phyloP scores from a whole-genome alignment of 345 rosid genomes.

The Eutrema japonicum region DNA sequence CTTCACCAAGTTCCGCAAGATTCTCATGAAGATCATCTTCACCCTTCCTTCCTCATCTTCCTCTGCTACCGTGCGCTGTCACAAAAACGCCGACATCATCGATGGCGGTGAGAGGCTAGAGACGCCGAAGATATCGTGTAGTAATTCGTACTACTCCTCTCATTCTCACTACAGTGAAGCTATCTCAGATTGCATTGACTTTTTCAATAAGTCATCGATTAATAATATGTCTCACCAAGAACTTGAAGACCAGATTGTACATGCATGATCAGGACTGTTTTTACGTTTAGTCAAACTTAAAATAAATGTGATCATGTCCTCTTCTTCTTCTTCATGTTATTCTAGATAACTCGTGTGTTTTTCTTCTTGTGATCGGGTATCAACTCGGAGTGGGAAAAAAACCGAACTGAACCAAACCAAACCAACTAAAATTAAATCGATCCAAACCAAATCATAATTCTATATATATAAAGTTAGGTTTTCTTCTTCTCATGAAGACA shows the following conservation, averaged over 20 bases:
- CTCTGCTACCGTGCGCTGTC: slow-evolving; percentile 26
- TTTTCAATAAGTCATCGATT: slow-evolving; percentile 71
- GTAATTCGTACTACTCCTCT: slow-evolving; percentile 78
- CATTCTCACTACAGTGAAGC: slow-evolving; percentile 82
- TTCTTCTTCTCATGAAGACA: too few relatives aligned
- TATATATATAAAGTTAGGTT: too few relatives aligned
- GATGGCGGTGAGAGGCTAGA: slow-evolving; percentile 54
- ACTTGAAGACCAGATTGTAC: slow-evolving; percentile 8
- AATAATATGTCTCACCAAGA: slow-evolving; percentile 33
- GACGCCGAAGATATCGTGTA: slow-evolving; percentile 85
- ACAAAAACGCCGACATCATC: neutral
- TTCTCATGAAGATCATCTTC: slow-evolving; percentile 62
- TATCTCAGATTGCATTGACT: slow-evolving; percentile 90
- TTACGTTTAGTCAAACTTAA: too few relatives aligned
- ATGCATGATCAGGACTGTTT: too few relatives aligned
- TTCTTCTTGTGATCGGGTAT: too few relatives aligned
- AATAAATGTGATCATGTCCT: too few relatives aligned
- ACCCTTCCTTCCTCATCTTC: slow-evolving; percentile 49
- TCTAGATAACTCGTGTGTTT: too few relatives aligned
- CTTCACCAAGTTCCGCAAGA: slow-evolving; percentile 68
- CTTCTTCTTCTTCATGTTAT: too few relatives aligned
- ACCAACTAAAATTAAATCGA: too few relatives aligned
- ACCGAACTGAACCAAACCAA: too few relatives aligned
- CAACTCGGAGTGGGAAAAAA: too few relatives aligned
- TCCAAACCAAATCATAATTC: too few relatives aligned